Percentiles rank a stretch among this genome's conserved stretches.
Conservation (phyloP, 164 flowering plant species). For the Magnolia changhungtana region DNA sequence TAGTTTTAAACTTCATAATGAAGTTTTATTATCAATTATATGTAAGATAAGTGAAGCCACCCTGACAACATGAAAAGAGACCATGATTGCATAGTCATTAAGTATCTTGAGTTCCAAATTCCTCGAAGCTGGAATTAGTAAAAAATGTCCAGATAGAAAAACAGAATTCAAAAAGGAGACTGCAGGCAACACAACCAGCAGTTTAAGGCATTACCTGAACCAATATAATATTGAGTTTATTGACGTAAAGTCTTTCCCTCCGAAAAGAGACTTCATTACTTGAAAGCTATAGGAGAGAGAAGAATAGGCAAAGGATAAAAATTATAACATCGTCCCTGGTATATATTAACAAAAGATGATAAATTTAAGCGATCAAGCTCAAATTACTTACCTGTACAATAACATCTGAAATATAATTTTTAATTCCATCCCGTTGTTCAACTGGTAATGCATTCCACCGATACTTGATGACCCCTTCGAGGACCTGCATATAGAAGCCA, state of each 20-base stretch:
- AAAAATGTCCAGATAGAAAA: neutral
- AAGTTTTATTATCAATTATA: too few species aligned
- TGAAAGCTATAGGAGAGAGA: constrained; percentile 57
- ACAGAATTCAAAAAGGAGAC: neutral
- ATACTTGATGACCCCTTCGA: constrained; percentile 96
- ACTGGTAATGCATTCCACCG: constrained; percentile 98
- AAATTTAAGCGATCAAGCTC: neutral
- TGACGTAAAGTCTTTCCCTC: constrained; percentile 85
- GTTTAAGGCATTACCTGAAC: constrained; percentile 63
- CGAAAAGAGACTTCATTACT: constrained; percentile 88
- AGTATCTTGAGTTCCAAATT: neutral
- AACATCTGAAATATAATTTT: constrained; percentile 94
- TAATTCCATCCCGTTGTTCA: constrained; percentile 97
- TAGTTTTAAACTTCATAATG: neutral
- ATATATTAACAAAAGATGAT: neutral
- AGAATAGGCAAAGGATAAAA: neutral
- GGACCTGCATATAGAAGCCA: constrained; percentile 44
- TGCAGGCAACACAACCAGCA: neutral
- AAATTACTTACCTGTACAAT: constrained; percentile 75
- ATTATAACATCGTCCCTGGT: neutral
- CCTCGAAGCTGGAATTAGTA: neutral
- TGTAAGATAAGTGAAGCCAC: too few species aligned
- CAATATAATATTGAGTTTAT: constrained; percentile 85
- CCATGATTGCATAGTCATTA: neutral
- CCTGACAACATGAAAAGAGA: too few species aligned